Evolutionary conservation across 805 yeast genomes (phyloP), one percentile per base, ranked within the genome.

Genomic region (Debaryomyces hansenii): DNA sequence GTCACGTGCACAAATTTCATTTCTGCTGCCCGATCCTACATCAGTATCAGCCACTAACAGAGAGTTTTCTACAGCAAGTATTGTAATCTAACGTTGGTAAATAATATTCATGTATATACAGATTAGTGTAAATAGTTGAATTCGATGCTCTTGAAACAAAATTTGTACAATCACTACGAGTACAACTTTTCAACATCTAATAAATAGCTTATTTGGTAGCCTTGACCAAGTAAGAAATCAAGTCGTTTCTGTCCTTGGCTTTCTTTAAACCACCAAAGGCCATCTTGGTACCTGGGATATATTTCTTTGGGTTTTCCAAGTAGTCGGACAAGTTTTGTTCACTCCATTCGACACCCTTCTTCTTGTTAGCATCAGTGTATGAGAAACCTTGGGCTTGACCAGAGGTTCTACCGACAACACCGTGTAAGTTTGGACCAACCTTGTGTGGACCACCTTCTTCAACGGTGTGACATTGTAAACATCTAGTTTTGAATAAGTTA

Each of bases 201-300:
- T 31, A 31, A 31, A 31, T 31, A 14, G 51, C 53, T 66, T 71
- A 69, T 57, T 67, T 67, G 60, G 77, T 71, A 50, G 77, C 77
- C 31, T 52, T 48, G 42, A 60, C 71, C 66, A 92, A 80, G 87
- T 90, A 92, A 63, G 98, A 83, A 66, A 92, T 77, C 73, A 94
- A 79, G 74, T 94, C 98, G 79, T 89, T 88, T 85, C 98, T 90
- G 82, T 94, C 99, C 86, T 90, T 92, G 57, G 90, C 85, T 84
- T 94, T 94, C 91, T 94, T 94, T 77, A 94, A 84, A 80, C 99
- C 99, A 79, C 97, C 99, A 66, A 92, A 94, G 57, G 99, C 98
- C 99, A 94, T 94, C 87, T 94, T 94, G 80, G 98, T 94, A 75
- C 99, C 99, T 71, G 99, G 99, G 62, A 94, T 90, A 82, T 90